Evolutionary conservation across 78 protist genomes (phyloP).

Genomic region (Paratrimastix pyriformis): DNA sequence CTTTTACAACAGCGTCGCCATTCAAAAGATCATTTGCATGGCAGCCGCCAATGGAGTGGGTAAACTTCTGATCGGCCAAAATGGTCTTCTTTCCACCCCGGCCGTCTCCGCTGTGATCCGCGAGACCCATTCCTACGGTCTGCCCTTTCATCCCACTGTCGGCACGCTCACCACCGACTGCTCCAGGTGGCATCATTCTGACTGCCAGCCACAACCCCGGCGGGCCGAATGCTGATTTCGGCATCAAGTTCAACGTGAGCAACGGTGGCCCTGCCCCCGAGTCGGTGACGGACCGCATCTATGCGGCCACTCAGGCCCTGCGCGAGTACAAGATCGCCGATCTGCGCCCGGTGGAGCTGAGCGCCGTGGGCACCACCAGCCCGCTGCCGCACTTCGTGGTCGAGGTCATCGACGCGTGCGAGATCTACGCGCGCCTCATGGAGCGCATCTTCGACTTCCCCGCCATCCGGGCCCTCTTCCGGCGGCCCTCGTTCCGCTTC

Average conservation of each 20-base stretch:
- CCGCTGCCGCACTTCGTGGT: not conserved
- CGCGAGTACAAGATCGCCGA: conserved; percentile 25
- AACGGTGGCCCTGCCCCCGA: conserved; percentile 95
- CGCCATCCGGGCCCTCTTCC: conserved; percentile 27
- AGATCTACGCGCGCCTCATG: conserved; percentile 22
- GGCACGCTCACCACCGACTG: not conserved
- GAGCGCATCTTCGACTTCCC: conserved; percentile 70
- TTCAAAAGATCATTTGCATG: conserved; percentile 71
- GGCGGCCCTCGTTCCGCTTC: conserved; percentile 46
- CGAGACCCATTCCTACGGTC: conserved; percentile 37
- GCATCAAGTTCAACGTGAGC: conserved; percentile 86
- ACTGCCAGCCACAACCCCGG: conserved; percentile 97
- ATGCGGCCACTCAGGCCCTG: conserved; percentile 37
- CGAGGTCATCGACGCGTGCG: not conserved
- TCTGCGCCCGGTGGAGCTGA: not conserved
- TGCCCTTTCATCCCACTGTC: not conserved
- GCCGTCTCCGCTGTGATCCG: conserved; percentile 79
- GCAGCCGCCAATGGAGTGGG: conserved; percentile 68
- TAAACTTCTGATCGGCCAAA: conserved; percentile 52
- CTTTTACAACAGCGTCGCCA: conserved; percentile 55
- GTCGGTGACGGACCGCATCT: conserved; percentile 69
- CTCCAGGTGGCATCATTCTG: conserved; percentile 70
- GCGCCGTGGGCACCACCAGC: not conserved
- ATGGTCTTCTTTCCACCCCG: conserved; percentile 89
- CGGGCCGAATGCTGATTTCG: conserved; percentile 83